Base-by-base conservation (phyloP, 352 stramenopile species). In the Phytophthora palmivora region DNA sequence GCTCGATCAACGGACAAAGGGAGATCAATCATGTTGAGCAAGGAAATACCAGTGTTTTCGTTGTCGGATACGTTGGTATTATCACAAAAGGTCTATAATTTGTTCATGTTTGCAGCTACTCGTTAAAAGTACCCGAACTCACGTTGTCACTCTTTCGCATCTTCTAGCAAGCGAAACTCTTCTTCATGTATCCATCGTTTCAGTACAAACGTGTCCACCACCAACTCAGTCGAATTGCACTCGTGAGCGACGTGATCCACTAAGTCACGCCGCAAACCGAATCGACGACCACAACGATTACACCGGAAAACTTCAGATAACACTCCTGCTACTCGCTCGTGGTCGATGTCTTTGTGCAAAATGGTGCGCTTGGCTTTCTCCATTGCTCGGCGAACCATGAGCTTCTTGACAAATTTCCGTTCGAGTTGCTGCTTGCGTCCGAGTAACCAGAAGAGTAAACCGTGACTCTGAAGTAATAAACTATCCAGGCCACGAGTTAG, bases 391-490 rank as follows among this genome's bases (percentile, higher is more conserved):
- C 76, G 78, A 14, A 71, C 15, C 59, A 82, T 51, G 26, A 76
- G 22, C n/a, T 83, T 82, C 45, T 81, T 83, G 54, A 82, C 68
- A n/a, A 83, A 86, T 19, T 81, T 78, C 3, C 59, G 57, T 51
- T 86, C 73, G 4, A 86, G 51, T 36, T 79, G 67, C 49, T 78
- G 73, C 21, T 79, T 76, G 16, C 72, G 66, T 7, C 76, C 67
- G 9, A 83, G 54, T 8, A 86, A 32, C 73, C 74, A 83, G 44
- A 86, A 82, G 4, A 86, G 43, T 16, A 82, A 32, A 0, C 76
- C 76, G 46, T 76, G 74, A 36, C 76, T 78, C 28, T 80, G 63
- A 21, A 83, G 63, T 0, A 86, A 45, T 41, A 86, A 43, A 1
- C 59, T 30, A 32, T 82, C 64, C 0, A 85, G 24, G 8, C 76